phyloP scores from a whole-genome alignment of 2,329 filamentous ascomycete species.

The Colletotrichum sp. region DNA sequence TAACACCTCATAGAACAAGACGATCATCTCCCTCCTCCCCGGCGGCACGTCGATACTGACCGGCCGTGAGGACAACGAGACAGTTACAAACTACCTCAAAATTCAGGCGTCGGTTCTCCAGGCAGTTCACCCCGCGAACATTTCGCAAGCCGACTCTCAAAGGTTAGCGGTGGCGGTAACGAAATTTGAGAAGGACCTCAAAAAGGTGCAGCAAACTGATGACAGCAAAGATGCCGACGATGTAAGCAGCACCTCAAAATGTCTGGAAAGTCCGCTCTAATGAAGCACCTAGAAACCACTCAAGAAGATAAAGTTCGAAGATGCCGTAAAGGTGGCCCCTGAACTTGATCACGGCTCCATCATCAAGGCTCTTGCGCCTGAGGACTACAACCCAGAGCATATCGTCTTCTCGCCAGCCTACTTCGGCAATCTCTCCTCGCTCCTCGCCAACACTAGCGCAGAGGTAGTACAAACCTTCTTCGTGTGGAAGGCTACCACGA shows the following conservation, averaged over 20 bases:
- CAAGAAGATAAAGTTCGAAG: constrained; percentile 42
- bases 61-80: neutral
- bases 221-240: constrained; percentile 46
- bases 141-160: neutral
- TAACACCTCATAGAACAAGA: constrained; percentile 61
- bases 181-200: neutral
- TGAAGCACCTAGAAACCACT: constrained; percentile 7
- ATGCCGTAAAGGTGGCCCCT: constrained; percentile 60
- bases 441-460: constrained; percentile 57
- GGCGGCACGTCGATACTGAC: neutral
- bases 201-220: neutral
- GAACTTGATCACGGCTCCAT: constrained; percentile 59
- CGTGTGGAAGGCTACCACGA: constrained; percentile 65
- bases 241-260: constrained; percentile 15
- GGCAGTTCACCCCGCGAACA: constrained; percentile 7
- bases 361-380: constrained; percentile 56
- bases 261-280: neutral
- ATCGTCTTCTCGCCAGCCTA: constrained; percentile 62
- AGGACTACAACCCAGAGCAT: constrained; percentile 32
- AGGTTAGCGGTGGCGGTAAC: neutral
- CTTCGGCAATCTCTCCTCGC: constrained; percentile 60
- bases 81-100: neutral
- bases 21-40: constrained; percentile 10
- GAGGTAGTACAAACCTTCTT: constrained; percentile 66
- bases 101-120: neutral